Evolutionary conservation across 1,284 basidiomycete genomes (phyloP).

Genomic region (Ganoderma lucidum): DNA sequence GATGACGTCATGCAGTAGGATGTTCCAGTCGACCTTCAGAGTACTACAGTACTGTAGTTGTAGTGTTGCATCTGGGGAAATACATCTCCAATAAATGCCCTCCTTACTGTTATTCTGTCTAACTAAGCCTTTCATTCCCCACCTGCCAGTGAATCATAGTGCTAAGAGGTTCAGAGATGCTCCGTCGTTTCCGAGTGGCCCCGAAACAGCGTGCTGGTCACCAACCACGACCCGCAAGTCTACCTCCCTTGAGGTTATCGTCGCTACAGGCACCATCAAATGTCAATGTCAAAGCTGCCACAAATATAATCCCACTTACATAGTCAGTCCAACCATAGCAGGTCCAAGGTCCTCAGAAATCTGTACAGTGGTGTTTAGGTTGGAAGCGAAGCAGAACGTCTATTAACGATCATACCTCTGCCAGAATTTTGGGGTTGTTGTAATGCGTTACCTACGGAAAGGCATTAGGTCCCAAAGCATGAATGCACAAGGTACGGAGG

Average conservation of each 20-base stretch:
- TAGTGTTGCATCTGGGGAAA: neutral
- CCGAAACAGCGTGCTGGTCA: slow-evolving; percentile 34
- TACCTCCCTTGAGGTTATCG: slow-evolving; percentile 70
- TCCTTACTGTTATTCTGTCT: neutral
- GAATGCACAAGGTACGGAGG: slow-evolving; percentile 11
- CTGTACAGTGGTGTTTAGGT: slow-evolving; percentile 45
- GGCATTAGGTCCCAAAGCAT: slow-evolving; percentile 21
- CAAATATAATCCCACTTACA: slow-evolving; percentile 56
- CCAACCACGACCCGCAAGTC: slow-evolving; percentile 58
- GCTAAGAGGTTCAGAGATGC: neutral
- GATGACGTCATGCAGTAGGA: slow-evolving; percentile 29
- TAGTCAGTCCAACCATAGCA: slow-evolving; percentile 94
- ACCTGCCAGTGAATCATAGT: neutral
- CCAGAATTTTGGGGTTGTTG: slow-evolving; percentile 89
- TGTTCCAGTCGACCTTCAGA: too few relatives aligned
- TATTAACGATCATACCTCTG: slow-evolving; percentile 59
- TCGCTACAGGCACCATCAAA: slow-evolving; percentile 50
- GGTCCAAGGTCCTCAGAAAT: slow-evolving; percentile 90
- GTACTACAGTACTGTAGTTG: neutral
- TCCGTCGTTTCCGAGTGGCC: neutral
- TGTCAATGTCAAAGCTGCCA: neutral
- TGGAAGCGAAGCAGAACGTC: slow-evolving; percentile 12
- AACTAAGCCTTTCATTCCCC: neutral
- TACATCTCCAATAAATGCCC: slow-evolving; percentile 6
- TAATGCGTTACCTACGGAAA: slow-evolving; percentile 84